Percentiles rank a stretch among this genome's conserved stretches.
Conservation (phyloP, 2,329 filamentous ascomycete genomes). For the Penicillium sp. region DNA sequence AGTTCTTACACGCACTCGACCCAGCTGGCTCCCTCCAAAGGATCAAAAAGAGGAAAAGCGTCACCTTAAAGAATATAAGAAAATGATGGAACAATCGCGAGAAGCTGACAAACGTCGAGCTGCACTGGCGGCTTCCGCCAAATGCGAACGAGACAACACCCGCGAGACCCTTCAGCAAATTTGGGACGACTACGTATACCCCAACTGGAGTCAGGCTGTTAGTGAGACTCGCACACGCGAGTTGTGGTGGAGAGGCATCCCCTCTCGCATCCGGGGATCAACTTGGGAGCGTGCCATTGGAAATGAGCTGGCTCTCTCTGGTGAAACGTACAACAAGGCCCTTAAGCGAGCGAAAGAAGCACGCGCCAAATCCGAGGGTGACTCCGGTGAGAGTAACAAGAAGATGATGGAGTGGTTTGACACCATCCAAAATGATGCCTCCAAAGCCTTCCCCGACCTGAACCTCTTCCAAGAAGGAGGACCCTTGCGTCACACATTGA, state of each 20-base stretch:
- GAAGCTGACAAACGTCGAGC: conserved; percentile 60
- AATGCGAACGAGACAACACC: conserved; percentile 57
- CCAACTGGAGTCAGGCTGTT: conserved; percentile 63
- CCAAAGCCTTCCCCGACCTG: conserved; percentile 61
- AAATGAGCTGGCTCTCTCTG: conserved; percentile 63
- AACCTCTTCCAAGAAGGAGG: conserved; percentile 61
- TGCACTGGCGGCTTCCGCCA: conserved; percentile 51
- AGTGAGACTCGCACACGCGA: conserved; percentile 61
- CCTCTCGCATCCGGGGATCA: conserved; percentile 58
- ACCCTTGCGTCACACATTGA: conserved; percentile 59
- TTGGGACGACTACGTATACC: conserved; percentile 66
- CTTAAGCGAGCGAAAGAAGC: conserved; percentile 59
- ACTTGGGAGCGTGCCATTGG: conserved; percentile 67
- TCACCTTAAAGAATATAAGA: conserved; percentile 75
- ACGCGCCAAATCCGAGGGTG: conserved; percentile 48
- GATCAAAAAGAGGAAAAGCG: conserved; percentile 88
- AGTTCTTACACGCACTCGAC: conserved; percentile 69
- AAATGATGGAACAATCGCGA: conserved; percentile 67
- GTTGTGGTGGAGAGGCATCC: conserved; percentile 69
- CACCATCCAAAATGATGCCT: conserved; percentile 59
- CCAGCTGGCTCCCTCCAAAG: conserved; percentile 69
- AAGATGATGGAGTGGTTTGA: conserved; percentile 58
- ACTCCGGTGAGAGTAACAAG: conserved; percentile 49
- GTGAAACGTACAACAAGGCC: conserved; percentile 62
- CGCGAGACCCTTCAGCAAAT: conserved; percentile 61